Evolutionary conservation across 2,329 filamentous ascomycete species (phyloP).

Genomic region (Fonsecaea pedrosoi): DNA sequence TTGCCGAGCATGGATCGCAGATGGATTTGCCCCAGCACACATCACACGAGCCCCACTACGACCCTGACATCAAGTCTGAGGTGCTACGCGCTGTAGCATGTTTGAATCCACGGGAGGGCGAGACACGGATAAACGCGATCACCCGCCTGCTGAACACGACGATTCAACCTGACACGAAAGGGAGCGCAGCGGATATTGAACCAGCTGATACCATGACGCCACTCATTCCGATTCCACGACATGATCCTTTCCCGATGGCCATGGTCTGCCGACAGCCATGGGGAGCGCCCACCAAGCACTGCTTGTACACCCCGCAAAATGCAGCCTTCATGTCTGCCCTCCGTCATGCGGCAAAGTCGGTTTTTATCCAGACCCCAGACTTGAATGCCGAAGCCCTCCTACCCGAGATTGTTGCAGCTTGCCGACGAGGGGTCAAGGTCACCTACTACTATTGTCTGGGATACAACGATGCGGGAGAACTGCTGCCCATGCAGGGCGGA

Average conservation of each 20-base stretch:
- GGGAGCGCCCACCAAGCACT: slow-evolving; percentile 67
- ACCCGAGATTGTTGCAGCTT: slow-evolving; percentile 67
- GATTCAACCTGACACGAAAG: slow-evolving; percentile 57
- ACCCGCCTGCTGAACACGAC: slow-evolving; percentile 72
- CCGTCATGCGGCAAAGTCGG: slow-evolving; percentile 64
- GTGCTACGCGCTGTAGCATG: slow-evolving; percentile 66
- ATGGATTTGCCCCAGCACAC: slow-evolving; percentile 61
- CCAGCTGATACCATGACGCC: slow-evolving; percentile 68
- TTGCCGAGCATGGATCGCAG: slow-evolving; percentile 31
- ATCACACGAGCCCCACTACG: slow-evolving; percentile 68
- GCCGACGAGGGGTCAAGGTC: slow-evolving; percentile 71
- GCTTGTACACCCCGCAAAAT: slow-evolving; percentile 73
- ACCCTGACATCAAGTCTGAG: slow-evolving; percentile 66
- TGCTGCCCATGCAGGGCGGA: slow-evolving; percentile 76
- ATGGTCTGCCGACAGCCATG: slow-evolving; percentile 73
- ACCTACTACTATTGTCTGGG: slow-evolving; percentile 76
- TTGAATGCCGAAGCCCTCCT: slow-evolving; percentile 74
- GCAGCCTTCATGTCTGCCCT: slow-evolving; percentile 75
- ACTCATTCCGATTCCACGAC: slow-evolving; percentile 63
- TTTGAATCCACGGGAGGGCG: slow-evolving; percentile 58
- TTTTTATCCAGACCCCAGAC: slow-evolving; percentile 82
- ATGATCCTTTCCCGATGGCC: slow-evolving; percentile 71
- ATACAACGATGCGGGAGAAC: slow-evolving; percentile 79
- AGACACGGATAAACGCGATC: slow-evolving; percentile 65
- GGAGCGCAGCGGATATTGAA: slow-evolving; percentile 60